Evolutionary conservation across 176 grass and related monocot genomes (phyloP), one percentile per base, ranked within the genome.

Genomic region (Carex littledalei): DNA sequence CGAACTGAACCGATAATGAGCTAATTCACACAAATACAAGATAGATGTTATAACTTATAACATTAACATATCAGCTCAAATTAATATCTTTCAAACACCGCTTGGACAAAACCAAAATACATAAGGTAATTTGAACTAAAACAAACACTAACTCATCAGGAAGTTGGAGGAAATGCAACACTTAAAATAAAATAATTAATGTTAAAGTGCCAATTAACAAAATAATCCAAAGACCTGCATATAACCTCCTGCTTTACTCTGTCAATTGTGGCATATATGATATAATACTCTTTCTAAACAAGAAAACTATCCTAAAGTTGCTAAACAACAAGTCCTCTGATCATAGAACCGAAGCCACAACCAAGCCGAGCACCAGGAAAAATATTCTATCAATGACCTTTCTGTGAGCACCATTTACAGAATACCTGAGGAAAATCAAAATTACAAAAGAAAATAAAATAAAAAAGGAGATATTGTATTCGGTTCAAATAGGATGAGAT

Each of bases 381-480:
- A n/a, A 10, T 17, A 54, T 50, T 67, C 20, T 22, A 24, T 50
- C 4, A 32, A 6, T 61, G 31, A 67, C 80, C 32, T 67, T 83
- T 59, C 61, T 63, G 61, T 8, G 20, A 22, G 61, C 61, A 67
- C 80, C 80, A 83, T 29, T 67, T 65, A 66, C 41, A 54, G 80
- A 50, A 83, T 83, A 83, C 56, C 80, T 83, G 63, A 52, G 20
- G 8, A 52, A 50, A 82, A 7, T 63, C 57, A 81, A 45, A 82
- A 64, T 22, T 47, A 43, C 9, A 49, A 72, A 43, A 65, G 21
- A 66, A 41, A 21, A 62, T 45, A 65, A 82, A 82, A 66, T 37
- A 14, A 64, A 53, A 52, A 24, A 6, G 31, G n/a, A 45, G 11
- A 9, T 63, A 43, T 43, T 45, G 13, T 50, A 83, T 50, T 67